Conservation (phyloP, 1,139 yeast genomes). For the Yamadazyma triangularis region DNA sequence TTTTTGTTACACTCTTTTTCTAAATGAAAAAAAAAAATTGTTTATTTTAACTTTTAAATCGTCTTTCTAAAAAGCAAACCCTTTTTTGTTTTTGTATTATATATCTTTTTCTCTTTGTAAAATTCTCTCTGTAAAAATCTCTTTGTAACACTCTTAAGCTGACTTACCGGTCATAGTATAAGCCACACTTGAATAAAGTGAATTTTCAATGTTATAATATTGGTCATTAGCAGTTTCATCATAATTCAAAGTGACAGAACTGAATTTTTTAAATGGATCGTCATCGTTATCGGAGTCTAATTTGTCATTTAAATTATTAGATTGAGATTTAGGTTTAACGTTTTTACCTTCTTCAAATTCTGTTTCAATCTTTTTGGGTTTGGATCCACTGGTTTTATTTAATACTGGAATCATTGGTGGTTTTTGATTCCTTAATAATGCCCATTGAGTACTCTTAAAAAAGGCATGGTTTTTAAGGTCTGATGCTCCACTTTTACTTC, state of each 20-base stretch:
- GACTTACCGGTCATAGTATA: conserved; percentile 53
- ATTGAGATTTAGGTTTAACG: conserved; percentile 8
- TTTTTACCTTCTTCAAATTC: conserved; percentile 26
- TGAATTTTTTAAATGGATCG: conserved; percentile 87
- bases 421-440: conserved; percentile 79
- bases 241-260: conserved; percentile 84
- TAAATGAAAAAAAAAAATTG: too few relatives aligned
- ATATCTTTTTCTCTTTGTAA: too few relatives aligned
- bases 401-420: conserved; percentile 95
- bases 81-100: too few relatives aligned
- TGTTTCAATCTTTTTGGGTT: conserved; percentile 31
- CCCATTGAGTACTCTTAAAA: conserved; percentile 93
- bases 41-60: too few relatives aligned
- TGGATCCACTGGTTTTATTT: conserved; percentile 38
- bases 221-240: conserved; percentile 36
- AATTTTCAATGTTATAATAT: conserved; percentile 24
- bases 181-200: conserved; percentile 61
- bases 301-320: conserved; percentile 1
- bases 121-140: too few relatives aligned
- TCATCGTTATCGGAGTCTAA: conserved; percentile 20
- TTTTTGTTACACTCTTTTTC: too few relatives aligned
- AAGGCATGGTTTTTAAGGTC: conserved; percentile 88
- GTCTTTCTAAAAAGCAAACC: too few relatives aligned
- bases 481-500: conserved; percentile 90
- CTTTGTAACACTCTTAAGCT: too few relatives aligned